Evolutionary conservation across 495 filamentous ascomycete species (phyloP).

Genomic region (Lophiostoma macrostomum): DNA sequence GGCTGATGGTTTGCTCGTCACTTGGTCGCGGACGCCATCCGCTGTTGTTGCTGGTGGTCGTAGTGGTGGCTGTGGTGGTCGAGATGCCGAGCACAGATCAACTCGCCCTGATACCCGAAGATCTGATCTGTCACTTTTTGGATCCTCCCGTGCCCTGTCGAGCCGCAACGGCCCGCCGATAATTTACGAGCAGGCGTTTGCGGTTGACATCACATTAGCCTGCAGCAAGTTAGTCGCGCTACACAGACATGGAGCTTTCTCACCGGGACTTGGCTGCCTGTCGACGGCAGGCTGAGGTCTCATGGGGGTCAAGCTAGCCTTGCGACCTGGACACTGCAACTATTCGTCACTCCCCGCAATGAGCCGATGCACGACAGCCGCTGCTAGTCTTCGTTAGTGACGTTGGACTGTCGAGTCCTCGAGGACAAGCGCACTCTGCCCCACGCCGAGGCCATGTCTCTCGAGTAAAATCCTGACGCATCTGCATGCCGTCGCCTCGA

Average conservation of each 20-base stretch:
- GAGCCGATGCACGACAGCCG: conserved; percentile 9
- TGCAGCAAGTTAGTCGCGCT: conserved; percentile 22
- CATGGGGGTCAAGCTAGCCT: conserved; percentile 21
- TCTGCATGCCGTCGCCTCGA: conserved; percentile 11
- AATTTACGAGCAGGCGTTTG: neutral
- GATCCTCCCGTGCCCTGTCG: neutral
- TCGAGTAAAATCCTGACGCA: conserved; percentile 1
- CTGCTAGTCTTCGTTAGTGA: conserved; percentile 11
- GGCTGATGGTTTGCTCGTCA: conserved; percentile 8
- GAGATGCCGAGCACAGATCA: neutral
- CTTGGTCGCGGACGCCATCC: no score
- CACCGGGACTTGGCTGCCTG: no score
- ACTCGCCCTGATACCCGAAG: neutral
- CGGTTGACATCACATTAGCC: conserved; percentile 26
- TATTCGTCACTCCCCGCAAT: conserved; percentile 10
- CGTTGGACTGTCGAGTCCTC: conserved; percentile 14
- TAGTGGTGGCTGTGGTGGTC: no score
- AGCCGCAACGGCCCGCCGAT: conserved; percentile 3
- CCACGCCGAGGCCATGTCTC: neutral
- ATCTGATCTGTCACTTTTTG: conserved; percentile 14
- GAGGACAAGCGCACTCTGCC: conserved; percentile 3
- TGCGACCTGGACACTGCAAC: conserved; percentile 5
- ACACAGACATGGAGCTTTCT: conserved; percentile 24
- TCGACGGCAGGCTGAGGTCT: no score
- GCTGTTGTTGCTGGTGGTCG: no score